Evolutionary conservation across 148 eudicot genomes (phyloP).

Genomic region (Rhododendron mucronatum): DNA sequence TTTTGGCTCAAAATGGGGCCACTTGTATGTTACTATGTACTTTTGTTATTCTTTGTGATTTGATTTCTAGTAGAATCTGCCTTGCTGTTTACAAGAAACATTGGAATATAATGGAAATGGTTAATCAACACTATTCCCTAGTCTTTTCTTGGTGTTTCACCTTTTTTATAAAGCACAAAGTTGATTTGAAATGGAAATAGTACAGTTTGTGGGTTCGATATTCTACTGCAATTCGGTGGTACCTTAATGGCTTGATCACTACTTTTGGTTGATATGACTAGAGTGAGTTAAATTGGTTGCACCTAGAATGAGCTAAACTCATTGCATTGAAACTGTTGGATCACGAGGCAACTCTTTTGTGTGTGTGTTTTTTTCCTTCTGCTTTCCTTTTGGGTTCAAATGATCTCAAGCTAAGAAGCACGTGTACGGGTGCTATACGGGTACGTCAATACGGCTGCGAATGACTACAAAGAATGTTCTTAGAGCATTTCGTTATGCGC

Average conservation of each 20-base stretch:
- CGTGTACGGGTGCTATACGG: background rate
- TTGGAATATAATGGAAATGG: background rate
- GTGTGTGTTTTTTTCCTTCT: background rate
- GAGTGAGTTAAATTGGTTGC: background rate
- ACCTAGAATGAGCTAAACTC: background rate
- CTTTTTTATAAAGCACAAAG: slow-evolving; percentile 14
- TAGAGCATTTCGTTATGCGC: background rate
- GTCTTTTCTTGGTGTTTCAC: slow-evolving; percentile 5
- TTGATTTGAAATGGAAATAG: slow-evolving; percentile 2
- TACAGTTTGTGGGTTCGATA: background rate
- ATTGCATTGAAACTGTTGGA: background rate
- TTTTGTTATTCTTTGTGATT: slow-evolving; percentile 17
- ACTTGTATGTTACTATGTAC: background rate
- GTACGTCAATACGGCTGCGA: background rate
- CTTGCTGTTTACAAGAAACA: slow-evolving; percentile 19
- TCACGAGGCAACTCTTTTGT: background rate
- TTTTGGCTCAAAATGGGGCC: slow-evolving; percentile 15
- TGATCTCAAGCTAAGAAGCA: background rate
- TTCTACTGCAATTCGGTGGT: background rate
- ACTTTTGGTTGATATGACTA: background rate
- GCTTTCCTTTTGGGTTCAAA: background rate
- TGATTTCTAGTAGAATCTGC: slow-evolving; percentile 23
- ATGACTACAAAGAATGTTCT: background rate
- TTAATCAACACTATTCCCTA: slow-evolving; percentile 6
- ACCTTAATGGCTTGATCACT: background rate